Percentiles rank a stretch among this genome's conserved stretches.
These are phyloP conservation scores for Hypoxylon sp. DNA, from an alignment of 2,329 filamentous ascomycete genomes.

Conservation along the genomic window DNA sequence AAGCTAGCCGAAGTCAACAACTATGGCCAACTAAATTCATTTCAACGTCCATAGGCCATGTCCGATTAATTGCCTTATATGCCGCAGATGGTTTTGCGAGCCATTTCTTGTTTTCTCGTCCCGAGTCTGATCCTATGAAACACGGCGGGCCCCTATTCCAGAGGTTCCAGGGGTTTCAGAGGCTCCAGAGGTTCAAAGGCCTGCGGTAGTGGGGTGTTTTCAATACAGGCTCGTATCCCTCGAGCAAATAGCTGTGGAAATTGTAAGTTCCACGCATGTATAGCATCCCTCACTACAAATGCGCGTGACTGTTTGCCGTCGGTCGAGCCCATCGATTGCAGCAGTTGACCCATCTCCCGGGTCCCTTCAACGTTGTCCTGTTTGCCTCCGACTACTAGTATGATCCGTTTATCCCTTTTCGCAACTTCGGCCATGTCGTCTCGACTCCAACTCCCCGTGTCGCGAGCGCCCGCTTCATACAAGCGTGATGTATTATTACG, in stretches of 20 bases:
- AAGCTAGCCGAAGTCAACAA: no score
- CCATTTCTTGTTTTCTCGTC: not conserved
- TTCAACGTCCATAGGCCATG: not conserved
- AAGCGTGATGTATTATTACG: constrained; percentile 50
- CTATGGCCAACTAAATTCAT: not conserved
- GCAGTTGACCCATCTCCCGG: constrained; percentile 48
- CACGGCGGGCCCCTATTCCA: not conserved
- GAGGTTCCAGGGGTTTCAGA: not conserved
- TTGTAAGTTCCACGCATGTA: constrained; percentile 59
- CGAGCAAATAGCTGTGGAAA: constrained; percentile 55
- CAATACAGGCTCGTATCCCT: constrained; percentile 55
- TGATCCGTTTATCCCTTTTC: constrained; percentile 46
- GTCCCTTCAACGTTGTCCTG: constrained; percentile 53
- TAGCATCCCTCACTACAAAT: constrained; percentile 53
- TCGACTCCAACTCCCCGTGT: constrained; percentile 45
- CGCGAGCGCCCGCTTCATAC: constrained; percentile 24
- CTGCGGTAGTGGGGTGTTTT: constrained; percentile 46
- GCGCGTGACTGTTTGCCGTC: constrained; percentile 47
- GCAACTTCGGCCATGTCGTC: constrained; percentile 48
- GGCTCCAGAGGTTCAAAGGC: constrained; percentile 40
- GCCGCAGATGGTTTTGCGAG: not conserved
- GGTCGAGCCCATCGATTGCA: constrained; percentile 42
- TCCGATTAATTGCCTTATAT: not conserved
- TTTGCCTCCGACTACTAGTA: constrained; percentile 47
- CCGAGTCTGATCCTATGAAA: not conserved